A percentile compares a stretch with the other conserved stretches of the same genome.
These are phyloP conservation scores for Malassezia equina DNA, from an alignment of 1,284 basidiomycete genomes.

Conservation along the genomic window DNA sequence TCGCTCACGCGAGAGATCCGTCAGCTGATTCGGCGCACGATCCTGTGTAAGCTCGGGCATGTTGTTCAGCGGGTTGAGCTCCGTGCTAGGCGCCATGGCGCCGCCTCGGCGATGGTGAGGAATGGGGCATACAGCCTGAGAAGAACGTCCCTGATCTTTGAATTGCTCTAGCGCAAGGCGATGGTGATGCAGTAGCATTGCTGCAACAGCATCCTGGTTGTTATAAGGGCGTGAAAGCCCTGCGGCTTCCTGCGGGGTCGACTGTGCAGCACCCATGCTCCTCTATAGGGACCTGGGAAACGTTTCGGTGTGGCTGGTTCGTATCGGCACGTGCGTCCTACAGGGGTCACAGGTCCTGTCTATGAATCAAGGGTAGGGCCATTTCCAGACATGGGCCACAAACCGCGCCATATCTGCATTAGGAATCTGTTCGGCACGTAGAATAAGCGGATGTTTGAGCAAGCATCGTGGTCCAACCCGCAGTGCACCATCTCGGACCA, in stretches of 20 bases:
- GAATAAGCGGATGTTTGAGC: constrained; percentile 78
- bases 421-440: constrained; percentile 63
- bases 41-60: constrained; percentile 73
- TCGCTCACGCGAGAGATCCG: constrained; percentile 64
- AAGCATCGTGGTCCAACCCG: constrained; percentile 78
- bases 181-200: constrained; percentile 27
- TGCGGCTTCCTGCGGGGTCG: background rate
- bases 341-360: background rate
- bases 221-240: constrained; percentile 4
- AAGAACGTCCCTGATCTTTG: background rate
- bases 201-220: constrained; percentile 31
- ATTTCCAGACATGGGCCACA: constrained; percentile 80
- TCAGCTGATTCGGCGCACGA: constrained; percentile 56
- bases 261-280: constrained; percentile 12
- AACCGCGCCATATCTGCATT: constrained; percentile 56
- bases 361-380: constrained; percentile 50
- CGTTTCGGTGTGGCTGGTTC: background rate
- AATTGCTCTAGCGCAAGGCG: constrained; percentile 2
- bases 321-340: background rate
- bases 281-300: background rate
- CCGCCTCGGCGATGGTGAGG: constrained; percentile 13
- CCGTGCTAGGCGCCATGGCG: constrained; percentile 17
- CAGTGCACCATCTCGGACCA: constrained; percentile 51
- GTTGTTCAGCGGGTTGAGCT: constrained; percentile 70
- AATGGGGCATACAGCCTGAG: constrained; percentile 29